Base-by-base conservation (phyloP, 2,329 filamentous ascomycete genomes). In the Coniella lustricola region DNA sequence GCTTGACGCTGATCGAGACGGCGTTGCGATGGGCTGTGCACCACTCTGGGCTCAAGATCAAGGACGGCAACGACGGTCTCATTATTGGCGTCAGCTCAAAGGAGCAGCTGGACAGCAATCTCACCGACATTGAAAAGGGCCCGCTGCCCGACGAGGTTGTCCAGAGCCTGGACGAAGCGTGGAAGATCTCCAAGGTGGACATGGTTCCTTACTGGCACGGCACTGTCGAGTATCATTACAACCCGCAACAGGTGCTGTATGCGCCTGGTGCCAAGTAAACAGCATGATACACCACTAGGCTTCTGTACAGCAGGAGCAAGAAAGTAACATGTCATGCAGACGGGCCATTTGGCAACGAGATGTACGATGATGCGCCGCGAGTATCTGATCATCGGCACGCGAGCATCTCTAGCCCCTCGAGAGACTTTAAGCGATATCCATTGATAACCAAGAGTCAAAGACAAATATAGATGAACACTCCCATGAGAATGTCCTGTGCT, bases 111-210 rank as follows among this genome's bases (percentile, higher is more conserved):
- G 70, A 75, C 57, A 67, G 71, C 54, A 83, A 83, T 62, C 66
- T 84, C 46, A 66, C 73, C 49, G 68, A 74, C 53, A 61, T 84
- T 25, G 77, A 82, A 62, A 80, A 81, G 76, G 84, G 87, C 0
- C 86, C 87, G 1, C 67, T 94, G 54, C 87, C 87, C 0, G 79
- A 86, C 12, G 86, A 89, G 21, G 83, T 94, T 14, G 75, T 94
- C 9, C 67, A 82, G 61, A 82, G 78, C 16, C 68, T 94, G 51
- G 87, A 94, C 57, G 70, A 85, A 62, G 88, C 86, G 5, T 94
- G 89, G 88, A 56, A 74, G 57, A 69, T 83, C 17, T 71, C 78
- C 16, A 90, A 89, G 69, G 62, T 67, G 4, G 73, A 77, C 37
- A 70, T 69, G 21, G 55, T 69, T 8, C 67, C 70, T 36, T 80